Base-by-base conservation (phyloP, 208 protist species). In the Acanthamoeba quina region DNA sequence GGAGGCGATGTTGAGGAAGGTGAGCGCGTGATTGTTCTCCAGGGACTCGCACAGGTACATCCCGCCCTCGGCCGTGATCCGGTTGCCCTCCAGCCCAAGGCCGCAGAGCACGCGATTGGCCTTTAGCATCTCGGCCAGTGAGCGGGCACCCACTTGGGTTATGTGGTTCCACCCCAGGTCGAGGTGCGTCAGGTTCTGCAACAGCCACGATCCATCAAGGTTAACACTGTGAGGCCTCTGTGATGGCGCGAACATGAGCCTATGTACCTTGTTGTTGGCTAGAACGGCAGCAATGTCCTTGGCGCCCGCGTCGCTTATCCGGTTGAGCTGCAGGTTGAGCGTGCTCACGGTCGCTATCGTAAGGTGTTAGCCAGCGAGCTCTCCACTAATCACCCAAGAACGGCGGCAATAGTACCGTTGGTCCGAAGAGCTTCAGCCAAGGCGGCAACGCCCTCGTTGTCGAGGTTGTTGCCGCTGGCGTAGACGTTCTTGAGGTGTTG, bases 21-120 rank as follows among this genome's bases (percentile, higher is more conserved):
- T 97, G n/a, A 99, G 96, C 0, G 98, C 98, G 95, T 98, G 97
- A 93, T 99, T 99, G 70, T 97, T 85, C 93, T 98, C 80, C 58
- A 99, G 95, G 17, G 98, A 97, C 5, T 97, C 88, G 3, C 98
- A 98, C 52, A 99, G 94, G 47, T 97, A 96, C 3, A 96, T 95
- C 24, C 96, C 98, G 52, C 98, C 98, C 31, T 95, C 94, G 89
- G 96, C 95, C 52, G 98, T 98, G 92, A 99, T 98, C 78, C 98
- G 97, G 94, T 99, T 99, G 5, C 97, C 98, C 60, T 98, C 97
- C 24, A 99, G 95, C 44, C 96, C 98, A 49, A 99, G 88, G 90
- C 98, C 97, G 17, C 98, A 97, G 19, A 99, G 62, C 15, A 97
- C 97, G 31, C 95, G 95, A 94, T 98, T 99, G 15, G 94, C 91